phyloP scores from a whole-genome alignment of 2,329 filamentous ascomycete genomes.

The Tetracladium maxilliforme region DNA sequence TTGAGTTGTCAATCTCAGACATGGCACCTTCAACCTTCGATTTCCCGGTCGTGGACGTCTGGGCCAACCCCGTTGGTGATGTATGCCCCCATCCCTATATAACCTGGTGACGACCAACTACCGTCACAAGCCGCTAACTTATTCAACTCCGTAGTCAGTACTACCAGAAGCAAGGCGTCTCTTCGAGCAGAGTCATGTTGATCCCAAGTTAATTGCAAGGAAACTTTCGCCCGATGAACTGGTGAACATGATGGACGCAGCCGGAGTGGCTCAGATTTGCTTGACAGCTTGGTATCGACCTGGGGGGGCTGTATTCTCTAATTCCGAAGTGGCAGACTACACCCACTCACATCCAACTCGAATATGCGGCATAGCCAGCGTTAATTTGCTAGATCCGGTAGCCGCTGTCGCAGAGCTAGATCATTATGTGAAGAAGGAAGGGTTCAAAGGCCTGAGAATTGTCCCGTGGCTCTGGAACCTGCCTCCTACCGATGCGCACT shows the following conservation, averaged over 20 bases:
- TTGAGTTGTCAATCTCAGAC: no score
- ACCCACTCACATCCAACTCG: constrained; percentile 10
- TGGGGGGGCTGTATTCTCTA: constrained; percentile 8
- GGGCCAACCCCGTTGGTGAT: constrained; percentile 4
- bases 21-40: no score
- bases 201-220: constrained; percentile 1
- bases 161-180: constrained; percentile 4
- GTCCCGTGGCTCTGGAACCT: constrained; percentile 13
- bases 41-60: constrained; percentile 3
- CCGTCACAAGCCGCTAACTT: no score
- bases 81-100: no score
- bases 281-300: constrained; percentile 9
- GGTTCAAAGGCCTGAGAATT: constrained; percentile 10
- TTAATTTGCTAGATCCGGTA: constrained; percentile 11
- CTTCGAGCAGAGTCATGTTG: constrained; percentile 3
- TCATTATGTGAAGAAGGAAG: constrained; percentile 11
- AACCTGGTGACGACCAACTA: no score
- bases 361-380: constrained; percentile 10
- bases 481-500: constrained; percentile 11
- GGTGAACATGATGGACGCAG: constrained; percentile 7
- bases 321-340: constrained; percentile 9
- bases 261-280: constrained; percentile 8
- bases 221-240: constrained; percentile 8
- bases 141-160: no score
- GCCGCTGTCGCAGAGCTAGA: constrained; percentile 11